These are phyloP conservation scores for Linanthus parryae DNA, from an alignment of 148 eudicot species.

Conservation along the genomic window DNA sequence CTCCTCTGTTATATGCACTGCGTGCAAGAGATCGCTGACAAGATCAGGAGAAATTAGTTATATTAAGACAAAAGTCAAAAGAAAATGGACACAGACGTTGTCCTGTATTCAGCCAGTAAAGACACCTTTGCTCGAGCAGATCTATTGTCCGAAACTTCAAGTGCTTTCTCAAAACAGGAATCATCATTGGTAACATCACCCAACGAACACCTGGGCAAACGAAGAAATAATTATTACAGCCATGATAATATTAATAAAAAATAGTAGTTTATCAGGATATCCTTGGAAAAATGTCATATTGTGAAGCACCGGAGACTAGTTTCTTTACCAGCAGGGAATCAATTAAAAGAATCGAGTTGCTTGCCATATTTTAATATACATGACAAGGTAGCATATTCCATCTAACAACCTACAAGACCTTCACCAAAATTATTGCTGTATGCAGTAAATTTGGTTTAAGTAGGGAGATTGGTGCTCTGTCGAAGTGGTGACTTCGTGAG, in stretches of 20 bases:
- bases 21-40: slow-evolving; percentile 87
- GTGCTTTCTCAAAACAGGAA: slow-evolving; percentile 73
- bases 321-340: too few relatives aligned
- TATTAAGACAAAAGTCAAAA: slow-evolving; percentile 4
- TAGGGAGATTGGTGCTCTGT: too few relatives aligned
- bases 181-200: slow-evolving; percentile 85
- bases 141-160: slow-evolving; percentile 68
- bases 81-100: not conserved
- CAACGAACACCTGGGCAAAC: slow-evolving; percentile 64
- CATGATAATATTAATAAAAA: not conserved
- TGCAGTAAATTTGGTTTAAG: too few relatives aligned
- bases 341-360: too few relatives aligned
- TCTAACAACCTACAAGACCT: too few relatives aligned
- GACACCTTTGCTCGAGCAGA: slow-evolving; percentile 87
- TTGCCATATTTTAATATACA: too few relatives aligned
- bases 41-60: not conserved
- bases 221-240: not conserved
- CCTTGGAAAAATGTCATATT: not conserved
- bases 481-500: too few relatives aligned
- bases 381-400: too few relatives aligned
- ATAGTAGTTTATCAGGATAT: not conserved
- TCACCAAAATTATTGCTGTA: too few relatives aligned
- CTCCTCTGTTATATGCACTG: slow-evolving; percentile 80
- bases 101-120: slow-evolving; percentile 8
- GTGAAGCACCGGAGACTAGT: too few relatives aligned